Conservation (phyloP, 805 yeast genomes). For the Ogataea allantospora region DNA sequence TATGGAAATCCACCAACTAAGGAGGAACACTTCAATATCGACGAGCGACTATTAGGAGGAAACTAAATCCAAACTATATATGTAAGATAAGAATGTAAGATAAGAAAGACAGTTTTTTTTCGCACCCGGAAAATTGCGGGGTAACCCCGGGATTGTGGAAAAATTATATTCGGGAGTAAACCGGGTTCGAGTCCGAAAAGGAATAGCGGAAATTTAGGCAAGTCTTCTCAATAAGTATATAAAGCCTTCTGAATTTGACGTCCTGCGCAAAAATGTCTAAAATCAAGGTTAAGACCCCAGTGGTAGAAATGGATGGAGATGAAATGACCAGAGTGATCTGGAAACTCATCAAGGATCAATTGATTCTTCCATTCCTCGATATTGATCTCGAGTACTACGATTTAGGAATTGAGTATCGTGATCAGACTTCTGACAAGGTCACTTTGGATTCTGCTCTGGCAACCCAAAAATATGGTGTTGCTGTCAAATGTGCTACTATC, state of each 20-base stretch:
- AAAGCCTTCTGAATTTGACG: not conserved
- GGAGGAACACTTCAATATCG: conserved; percentile 30
- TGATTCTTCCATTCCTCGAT: conserved; percentile 81
- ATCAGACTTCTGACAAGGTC: conserved; percentile 82
- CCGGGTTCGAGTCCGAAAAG: conserved; percentile 5
- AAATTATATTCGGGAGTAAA: not conserved
- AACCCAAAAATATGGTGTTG: conserved; percentile 83
- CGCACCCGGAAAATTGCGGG: conserved; percentile 8
- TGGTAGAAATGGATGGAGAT: conserved; percentile 97
- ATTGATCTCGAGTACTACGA: conserved; percentile 91
- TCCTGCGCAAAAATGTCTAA: conserved; percentile 38
- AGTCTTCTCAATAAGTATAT: not conserved
- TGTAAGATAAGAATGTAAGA: conserved; percentile 4
- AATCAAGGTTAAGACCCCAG: conserved; percentile 79
- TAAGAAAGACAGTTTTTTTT: not conserved
- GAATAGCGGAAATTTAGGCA: not conserved
- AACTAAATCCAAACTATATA: conserved; percentile 10
- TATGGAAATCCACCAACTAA: conserved; percentile 12
- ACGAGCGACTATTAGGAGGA: conserved; percentile 28
- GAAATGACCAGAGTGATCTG: conserved; percentile 97
- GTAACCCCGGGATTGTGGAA: not conserved
- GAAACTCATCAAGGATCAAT: conserved; percentile 82
- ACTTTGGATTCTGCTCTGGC: conserved; percentile 90
- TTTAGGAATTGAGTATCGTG: conserved; percentile 82
- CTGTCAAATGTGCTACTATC: conserved; percentile 96